Percentiles rank a stretch among this genome's conserved stretches.
These are phyloP conservation scores for Fusarium pseudograminearum DNA, from an alignment of 2,329 filamentous ascomycete genomes.

Conservation along the genomic window DNA sequence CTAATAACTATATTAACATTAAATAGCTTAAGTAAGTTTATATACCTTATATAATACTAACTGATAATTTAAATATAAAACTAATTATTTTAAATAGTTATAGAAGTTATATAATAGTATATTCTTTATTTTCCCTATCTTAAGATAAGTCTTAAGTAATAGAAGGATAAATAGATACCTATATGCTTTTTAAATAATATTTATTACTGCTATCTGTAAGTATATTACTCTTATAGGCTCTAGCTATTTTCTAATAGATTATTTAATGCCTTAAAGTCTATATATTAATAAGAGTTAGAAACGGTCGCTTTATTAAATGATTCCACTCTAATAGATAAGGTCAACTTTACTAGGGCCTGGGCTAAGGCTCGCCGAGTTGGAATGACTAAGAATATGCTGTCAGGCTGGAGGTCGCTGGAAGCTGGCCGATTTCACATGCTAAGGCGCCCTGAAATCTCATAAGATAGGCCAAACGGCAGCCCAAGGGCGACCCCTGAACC, in stretches of 20 bases:
- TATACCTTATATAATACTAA: constrained; percentile 1
- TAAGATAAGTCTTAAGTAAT: background rate
- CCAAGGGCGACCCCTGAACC: no score
- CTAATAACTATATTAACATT: constrained; percentile 13
- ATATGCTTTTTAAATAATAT: background rate
- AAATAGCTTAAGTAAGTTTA: constrained; percentile 10
- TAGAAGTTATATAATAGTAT: constrained; percentile 10
- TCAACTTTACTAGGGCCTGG: constrained; percentile 27
- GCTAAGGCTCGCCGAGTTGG: constrained; percentile 16
- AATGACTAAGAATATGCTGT: constrained; percentile 26
- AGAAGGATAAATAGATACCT: background rate
- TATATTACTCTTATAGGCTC: constrained; percentile 1
- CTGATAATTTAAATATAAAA: background rate
- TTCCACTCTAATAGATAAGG: constrained; percentile 6
- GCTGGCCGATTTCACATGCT: constrained; percentile 20
- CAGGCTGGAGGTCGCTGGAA: constrained; percentile 25
- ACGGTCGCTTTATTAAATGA: background rate
- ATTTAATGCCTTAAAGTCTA: background rate
- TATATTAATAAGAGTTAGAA: background rate
- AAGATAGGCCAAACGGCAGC: constrained; percentile 9
- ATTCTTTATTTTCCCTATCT: background rate
- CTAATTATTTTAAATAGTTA: constrained; percentile 25
- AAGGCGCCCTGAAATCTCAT: constrained; percentile 25
- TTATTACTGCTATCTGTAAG: background rate
- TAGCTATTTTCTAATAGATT: background rate